Percentiles rank a stretch among this genome's conserved stretches.
Evolutionary conservation across 257 asterid genomes (phyloP).

Genomic region (Solanum lycopersicoides): DNA sequence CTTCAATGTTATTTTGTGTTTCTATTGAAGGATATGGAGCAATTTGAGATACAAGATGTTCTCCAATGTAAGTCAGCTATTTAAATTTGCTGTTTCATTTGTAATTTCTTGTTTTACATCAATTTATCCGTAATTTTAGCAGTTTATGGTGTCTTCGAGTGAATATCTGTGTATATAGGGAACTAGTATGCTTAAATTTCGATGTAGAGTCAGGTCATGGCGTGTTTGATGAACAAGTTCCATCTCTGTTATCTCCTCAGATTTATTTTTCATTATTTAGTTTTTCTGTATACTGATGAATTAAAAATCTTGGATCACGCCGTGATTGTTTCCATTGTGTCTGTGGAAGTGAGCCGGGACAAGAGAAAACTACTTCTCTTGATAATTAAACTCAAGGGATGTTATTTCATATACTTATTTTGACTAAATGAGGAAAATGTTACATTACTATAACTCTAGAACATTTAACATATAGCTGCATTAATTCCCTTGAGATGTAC

Average conservation of each 20-base stretch:
- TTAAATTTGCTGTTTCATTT: neutral
- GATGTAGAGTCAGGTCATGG: neutral
- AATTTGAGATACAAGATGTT: constrained; percentile 84
- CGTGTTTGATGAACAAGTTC: neutral
- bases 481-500: neutral
- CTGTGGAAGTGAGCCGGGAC: neutral
- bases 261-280: neutral
- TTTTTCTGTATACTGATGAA: neutral
- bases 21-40: constrained; percentile 73
- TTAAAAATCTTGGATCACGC: neutral
- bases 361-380: neutral
- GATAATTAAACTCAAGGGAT: neutral
- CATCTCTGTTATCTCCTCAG: neutral
- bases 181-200: neutral
- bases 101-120: neutral
- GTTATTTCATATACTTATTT: neutral
- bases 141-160: neutral
- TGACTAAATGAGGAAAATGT: neutral
- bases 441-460: neutral
- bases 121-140: neutral
- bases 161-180: neutral
- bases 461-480: neutral
- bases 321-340: neutral
- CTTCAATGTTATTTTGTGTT: neutral
- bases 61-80: constrained; percentile 65